A percentile compares a stretch with the other conserved stretches of the same genome.
These are phyloP conservation scores for Phytophthora tubulina DNA, from an alignment of 352 stramenopile genomes.

Conservation along the genomic window DNA sequence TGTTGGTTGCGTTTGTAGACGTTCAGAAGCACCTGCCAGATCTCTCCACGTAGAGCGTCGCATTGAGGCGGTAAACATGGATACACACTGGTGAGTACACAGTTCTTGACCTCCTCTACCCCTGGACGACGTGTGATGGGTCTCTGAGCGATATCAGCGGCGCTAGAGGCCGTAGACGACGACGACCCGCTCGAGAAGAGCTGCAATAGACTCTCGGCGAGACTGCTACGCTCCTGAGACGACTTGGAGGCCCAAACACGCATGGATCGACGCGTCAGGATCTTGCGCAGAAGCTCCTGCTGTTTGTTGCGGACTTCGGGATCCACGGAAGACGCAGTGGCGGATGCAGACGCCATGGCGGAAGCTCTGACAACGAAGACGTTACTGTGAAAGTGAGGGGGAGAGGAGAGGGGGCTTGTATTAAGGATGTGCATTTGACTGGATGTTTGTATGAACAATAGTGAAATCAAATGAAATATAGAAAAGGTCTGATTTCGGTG, in stretches of 20 bases:
- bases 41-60: slow-evolving; percentile 64
- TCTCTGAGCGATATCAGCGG: slow-evolving; percentile 35
- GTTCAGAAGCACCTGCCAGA: slow-evolving; percentile 87
- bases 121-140: slow-evolving; percentile 79
- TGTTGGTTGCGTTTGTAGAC: slow-evolving; percentile 86
- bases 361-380: slow-evolving; percentile 1
- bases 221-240: slow-evolving; percentile 57
- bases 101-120: slow-evolving; percentile 76
- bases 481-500: slow-evolving; percentile 26
- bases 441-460: slow-evolving; percentile 17
- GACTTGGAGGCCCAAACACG: slow-evolving; percentile 70
- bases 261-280: slow-evolving; percentile 60
- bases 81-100: slow-evolving; percentile 57
- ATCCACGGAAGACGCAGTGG: neutral
- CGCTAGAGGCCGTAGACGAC: slow-evolving; percentile 14
- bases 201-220: slow-evolving; percentile 66
- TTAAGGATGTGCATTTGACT: slow-evolving; percentile 19
- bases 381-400: slow-evolving; percentile 15
- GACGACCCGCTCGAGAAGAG: slow-evolving; percentile 65
- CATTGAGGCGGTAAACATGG: slow-evolving; percentile 64
- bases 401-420: slow-evolving; percentile 30
- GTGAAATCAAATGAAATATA: slow-evolving; percentile 13
- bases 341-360: slow-evolving; percentile 31
- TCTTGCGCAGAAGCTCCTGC: slow-evolving; percentile 46
- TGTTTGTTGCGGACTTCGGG: slow-evolving; percentile 18